These are phyloP conservation scores for Fusarium sp. DNA, from an alignment of 2,329 filamentous ascomycete genomes.

Conservation along the genomic window DNA sequence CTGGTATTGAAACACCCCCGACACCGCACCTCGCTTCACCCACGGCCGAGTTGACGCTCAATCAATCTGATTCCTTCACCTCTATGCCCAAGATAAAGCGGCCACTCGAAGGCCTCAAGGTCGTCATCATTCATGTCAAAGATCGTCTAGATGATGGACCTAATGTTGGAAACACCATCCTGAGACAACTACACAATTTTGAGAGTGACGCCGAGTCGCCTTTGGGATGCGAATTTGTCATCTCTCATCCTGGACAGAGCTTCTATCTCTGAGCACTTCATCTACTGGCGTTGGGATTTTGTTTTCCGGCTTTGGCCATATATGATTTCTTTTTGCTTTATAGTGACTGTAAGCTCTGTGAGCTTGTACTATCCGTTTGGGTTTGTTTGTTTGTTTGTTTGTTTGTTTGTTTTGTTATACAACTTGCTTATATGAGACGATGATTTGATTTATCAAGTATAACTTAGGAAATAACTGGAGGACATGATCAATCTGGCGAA, in stretches of 20 bases:
- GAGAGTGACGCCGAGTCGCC: constrained; percentile 73
- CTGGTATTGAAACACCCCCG: constrained; percentile 55
- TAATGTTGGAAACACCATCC: constrained; percentile 72
- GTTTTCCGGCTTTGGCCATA: constrained; percentile 10
- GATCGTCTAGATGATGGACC: constrained; percentile 82
- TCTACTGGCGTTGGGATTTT: constrained; percentile 14
- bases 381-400: not conserved
- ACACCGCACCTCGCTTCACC: constrained; percentile 62
- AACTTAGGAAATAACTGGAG: not conserved
- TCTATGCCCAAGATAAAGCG: constrained; percentile 41
- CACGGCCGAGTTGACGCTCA: constrained; percentile 60
- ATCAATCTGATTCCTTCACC: constrained; percentile 52
- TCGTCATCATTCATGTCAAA: constrained; percentile 95
- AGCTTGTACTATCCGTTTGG: constrained; percentile 19
- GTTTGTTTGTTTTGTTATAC: not conserved
- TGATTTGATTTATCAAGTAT: constrained; percentile 16
- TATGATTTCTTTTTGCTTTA: constrained; percentile 28
- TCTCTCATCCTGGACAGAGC: constrained; percentile 75
- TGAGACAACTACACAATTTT: constrained; percentile 75
- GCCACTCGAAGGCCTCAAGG: constrained; percentile 77
- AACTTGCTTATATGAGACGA: not conserved
- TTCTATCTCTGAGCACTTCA: constrained; percentile 59
- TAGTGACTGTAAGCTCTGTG: constrained; percentile 19
- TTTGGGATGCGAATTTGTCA: constrained; percentile 83
- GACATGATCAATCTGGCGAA: not conserved